Evolutionary conservation across 805 yeast species (phyloP).

Genomic region (Dipodascus albidus): DNA sequence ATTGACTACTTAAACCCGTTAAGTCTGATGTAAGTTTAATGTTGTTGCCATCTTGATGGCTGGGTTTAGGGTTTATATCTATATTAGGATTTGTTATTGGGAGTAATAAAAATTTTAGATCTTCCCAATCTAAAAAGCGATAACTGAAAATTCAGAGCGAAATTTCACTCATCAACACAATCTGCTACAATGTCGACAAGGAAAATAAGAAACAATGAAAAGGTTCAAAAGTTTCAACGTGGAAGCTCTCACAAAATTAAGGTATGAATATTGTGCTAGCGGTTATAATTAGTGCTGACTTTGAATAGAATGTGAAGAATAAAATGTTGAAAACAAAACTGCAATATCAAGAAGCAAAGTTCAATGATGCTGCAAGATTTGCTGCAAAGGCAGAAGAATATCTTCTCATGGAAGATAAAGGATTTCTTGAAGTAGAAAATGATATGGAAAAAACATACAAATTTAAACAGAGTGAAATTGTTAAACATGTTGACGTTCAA

Average conservation of each 20-base stretch:
- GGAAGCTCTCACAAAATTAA: neutral
- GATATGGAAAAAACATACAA: conserved; percentile 84
- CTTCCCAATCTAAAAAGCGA: no score
- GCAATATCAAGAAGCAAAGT: conserved; percentile 56
- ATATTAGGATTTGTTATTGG: neutral
- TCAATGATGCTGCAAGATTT: conserved; percentile 64
- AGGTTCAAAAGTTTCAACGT: neutral
- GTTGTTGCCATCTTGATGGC: conserved; percentile 4
- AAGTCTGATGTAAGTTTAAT: neutral
- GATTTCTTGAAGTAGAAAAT: conserved; percentile 86
- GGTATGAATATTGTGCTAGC: neutral
- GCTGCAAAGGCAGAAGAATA: conserved; percentile 76
- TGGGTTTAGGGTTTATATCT: neutral
- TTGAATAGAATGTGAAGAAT: conserved; percentile 35
- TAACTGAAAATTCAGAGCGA: no score
- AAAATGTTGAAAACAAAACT: conserved; percentile 53
- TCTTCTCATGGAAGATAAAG: conserved; percentile 71
- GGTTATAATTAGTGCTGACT: neutral
- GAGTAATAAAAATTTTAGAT: neutral
- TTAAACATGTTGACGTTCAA: conserved; percentile 58
- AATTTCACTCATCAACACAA: no score
- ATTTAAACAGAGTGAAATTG: conserved; percentile 71
- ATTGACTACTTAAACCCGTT: neutral
- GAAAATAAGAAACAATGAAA: neutral
- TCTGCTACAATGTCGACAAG: conserved; percentile 1